Percentiles rank a stretch among this genome's conserved stretches.
phyloP scores from a whole-genome alignment of 495 filamentous ascomycete species.

The Podospora tetraspora region DNA sequence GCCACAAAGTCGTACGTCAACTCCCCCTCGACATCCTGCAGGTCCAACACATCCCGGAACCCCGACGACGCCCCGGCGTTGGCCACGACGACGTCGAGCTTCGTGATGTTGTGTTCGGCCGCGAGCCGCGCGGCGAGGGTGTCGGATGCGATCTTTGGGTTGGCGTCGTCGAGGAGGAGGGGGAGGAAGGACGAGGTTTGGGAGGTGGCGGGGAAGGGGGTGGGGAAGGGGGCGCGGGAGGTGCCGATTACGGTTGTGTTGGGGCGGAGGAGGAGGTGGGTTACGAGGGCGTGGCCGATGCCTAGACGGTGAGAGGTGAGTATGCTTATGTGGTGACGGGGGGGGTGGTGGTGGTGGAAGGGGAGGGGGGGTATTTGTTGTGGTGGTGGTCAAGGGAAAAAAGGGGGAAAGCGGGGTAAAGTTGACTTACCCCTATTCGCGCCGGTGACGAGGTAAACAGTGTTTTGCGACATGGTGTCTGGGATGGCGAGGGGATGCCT shows the following conservation, averaged over 20 bases:
- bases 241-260: conserved; percentile 46
- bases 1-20: conserved; percentile 23
- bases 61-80: conserved; percentile 40
- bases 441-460: conserved; percentile 37
- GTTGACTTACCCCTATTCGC: conserved; percentile 32
- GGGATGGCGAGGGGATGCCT: background rate
- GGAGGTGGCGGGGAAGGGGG: conserved; percentile 29
- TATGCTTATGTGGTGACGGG: too few species aligned
- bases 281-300: conserved; percentile 42
- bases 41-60: conserved; percentile 16
- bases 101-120: conserved; percentile 23
- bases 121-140: conserved; percentile 23
- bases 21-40: conserved; percentile 10
- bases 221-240: conserved; percentile 32
- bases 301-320: too few species aligned
- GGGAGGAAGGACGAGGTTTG: conserved; percentile 32
- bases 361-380: background rate
- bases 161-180: conserved; percentile 29
- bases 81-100: conserved; percentile 48
- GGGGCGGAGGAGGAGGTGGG: conserved; percentile 36
- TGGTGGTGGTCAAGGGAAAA: background rate
- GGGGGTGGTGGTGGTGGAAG: background rate
- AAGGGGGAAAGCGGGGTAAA: background rate
- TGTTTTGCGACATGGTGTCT: conserved; percentile 20
- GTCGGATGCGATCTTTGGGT: conserved; percentile 27